phyloP scores from a whole-genome alignment of 2,329 filamentous ascomycete genomes.

The Scedosporium minutisporum region DNA sequence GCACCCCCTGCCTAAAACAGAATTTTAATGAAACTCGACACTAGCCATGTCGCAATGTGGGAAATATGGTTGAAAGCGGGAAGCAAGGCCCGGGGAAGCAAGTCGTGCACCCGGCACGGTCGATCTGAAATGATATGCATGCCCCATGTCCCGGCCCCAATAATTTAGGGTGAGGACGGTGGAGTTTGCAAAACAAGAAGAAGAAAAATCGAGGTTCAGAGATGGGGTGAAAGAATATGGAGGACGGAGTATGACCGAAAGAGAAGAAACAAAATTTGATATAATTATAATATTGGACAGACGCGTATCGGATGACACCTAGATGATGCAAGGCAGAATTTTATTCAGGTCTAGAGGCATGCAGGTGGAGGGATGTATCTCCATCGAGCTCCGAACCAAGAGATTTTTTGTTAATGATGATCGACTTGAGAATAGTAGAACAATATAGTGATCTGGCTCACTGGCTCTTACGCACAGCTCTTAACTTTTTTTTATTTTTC shows the following conservation, averaged over 20 bases:
- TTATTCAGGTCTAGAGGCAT: not conserved
- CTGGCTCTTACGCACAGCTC: too few relatives aligned
- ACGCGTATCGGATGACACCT: not conserved
- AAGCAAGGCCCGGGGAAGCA: slow-evolving; percentile 9
- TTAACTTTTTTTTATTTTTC: not conserved
- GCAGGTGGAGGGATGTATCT: not conserved
- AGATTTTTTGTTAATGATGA: too few relatives aligned
- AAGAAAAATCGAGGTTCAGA: not conserved
- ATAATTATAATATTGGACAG: not conserved
- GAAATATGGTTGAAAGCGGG: slow-evolving; percentile 6
- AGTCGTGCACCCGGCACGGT: slow-evolving; percentile 4
- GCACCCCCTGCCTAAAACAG: slow-evolving; percentile 1
- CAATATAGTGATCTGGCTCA: too few relatives aligned
- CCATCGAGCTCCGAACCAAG: not conserved
- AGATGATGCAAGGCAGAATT: not conserved
- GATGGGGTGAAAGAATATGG: not conserved
- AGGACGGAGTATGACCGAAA: too few relatives aligned
- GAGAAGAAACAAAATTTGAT: too few relatives aligned
- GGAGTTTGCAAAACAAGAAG: not conserved
- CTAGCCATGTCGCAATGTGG: slow-evolving; percentile 2
- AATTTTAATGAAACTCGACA: slow-evolving; percentile 4
- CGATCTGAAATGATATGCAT: slow-evolving; percentile 6
- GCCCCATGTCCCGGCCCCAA: not conserved
- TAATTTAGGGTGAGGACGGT: not conserved
- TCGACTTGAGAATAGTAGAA: too few relatives aligned